Base-by-base conservation (phyloP, 225 moss, liverwort and hornwort genomes). In the Polytrichum formosum region DNA sequence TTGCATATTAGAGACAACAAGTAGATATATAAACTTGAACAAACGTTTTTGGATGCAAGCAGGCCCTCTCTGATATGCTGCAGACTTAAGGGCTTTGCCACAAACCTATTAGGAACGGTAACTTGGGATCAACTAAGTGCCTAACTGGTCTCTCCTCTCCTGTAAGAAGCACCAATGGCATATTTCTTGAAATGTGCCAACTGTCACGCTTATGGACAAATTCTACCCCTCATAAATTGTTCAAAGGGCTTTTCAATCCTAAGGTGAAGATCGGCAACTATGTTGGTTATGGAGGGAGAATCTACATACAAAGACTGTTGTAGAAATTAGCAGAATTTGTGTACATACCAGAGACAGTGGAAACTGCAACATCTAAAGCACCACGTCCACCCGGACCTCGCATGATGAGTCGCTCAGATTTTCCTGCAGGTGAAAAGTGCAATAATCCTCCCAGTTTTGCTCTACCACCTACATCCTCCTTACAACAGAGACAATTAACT, bases 341-440 rank as follows among this genome's bases (percentile, higher is more conserved):
- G 30, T 2, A 21, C 64, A 26, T 84, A 90, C 92, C 89, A 56
- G 84, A 71, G 63, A 94, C 84, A 76, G 79, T 70, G 10, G 92
- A 92, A 59, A 98, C 98, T 5, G 98, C 94, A 66, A 98, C 94
- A 77, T 98, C 94, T 56, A 94, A 81, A 73, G 94, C 98, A 81
- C 98, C 98, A 53, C 92, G 92, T 19, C 98, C 94, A 67, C 91
- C 90, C 60, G 98, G 98, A 65, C 98, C 98, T 81, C 98, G 88
- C 94, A 98, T 98, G 68, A 94, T 75, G 27, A 98, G 89, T 79
- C 91, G 91, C 72, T 98, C 98, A n/a, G 94, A 85, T 71, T 85
- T 94, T 55, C 77, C 73, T 46, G 88, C 74, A 30, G 86, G 85
- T 67, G 90, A 83, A 56, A 90, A 63, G 25, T 90, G 90, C 53